Percentiles rank a stretch among this genome's conserved stretches.
These are phyloP conservation scores for Phytophthora cactorum DNA, from an alignment of 352 stramenopile species.

Conservation along the genomic window DNA sequence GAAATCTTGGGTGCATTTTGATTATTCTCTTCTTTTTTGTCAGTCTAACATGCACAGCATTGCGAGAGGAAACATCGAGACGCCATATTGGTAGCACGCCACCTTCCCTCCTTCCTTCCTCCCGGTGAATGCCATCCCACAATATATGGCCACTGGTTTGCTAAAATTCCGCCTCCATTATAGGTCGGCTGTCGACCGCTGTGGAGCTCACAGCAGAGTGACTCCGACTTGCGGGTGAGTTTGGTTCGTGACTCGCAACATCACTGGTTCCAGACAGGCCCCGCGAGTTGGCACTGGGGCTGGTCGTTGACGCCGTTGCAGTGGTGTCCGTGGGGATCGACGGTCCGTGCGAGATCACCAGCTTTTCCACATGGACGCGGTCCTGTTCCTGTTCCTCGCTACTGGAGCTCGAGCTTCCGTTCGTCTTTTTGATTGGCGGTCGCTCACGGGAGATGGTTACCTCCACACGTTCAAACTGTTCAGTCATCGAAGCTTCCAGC, in stretches of 20 bases:
- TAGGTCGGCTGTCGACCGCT: constrained; percentile 35
- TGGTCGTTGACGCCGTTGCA: constrained; percentile 19
- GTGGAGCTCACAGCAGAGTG: constrained; percentile 40
- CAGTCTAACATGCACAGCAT: constrained; percentile 49
- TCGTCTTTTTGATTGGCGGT: constrained; percentile 45
- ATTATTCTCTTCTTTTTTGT: constrained; percentile 42
- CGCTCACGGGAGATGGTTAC: constrained; percentile 82
- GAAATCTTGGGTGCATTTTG: constrained; percentile 37
- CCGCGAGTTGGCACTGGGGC: constrained; percentile 16
- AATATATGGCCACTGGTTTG: constrained; percentile 25
- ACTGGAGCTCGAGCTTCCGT: constrained; percentile 38
- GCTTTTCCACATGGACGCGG: constrained; percentile 46
- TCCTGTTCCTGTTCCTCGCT: constrained; percentile 39
- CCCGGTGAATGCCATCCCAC: constrained; percentile 19
- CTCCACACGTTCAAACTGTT: constrained; percentile 81
- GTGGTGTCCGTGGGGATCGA: constrained; percentile 22
- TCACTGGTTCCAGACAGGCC: constrained; percentile 21
- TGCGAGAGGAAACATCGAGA: constrained; percentile 31
- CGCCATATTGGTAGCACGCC: constrained; percentile 18
- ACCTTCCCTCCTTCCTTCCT: constrained; percentile 16
- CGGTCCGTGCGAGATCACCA: constrained; percentile 40
- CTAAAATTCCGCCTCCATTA: constrained; percentile 53
- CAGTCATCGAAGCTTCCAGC: constrained; percentile 65
- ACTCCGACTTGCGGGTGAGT: constrained; percentile 33
- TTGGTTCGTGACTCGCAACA: constrained; percentile 15